Base-by-base conservation (phyloP, 1,284 basidiomycete species). In the Leccinum solheimii region DNA sequence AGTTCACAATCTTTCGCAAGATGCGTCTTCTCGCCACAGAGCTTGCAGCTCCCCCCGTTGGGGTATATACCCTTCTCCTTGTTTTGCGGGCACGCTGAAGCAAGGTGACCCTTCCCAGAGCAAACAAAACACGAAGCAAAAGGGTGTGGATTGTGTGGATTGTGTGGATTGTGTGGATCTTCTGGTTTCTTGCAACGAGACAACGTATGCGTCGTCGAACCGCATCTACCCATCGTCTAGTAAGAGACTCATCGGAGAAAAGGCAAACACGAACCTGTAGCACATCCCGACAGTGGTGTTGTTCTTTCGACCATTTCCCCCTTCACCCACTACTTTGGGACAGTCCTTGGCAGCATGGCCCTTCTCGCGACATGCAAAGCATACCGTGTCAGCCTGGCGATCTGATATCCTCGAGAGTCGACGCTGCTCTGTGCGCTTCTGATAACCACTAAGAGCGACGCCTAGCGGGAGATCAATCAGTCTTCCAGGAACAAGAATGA, bases 111-210 rank as follows among this genome's bases (percentile, higher is more conserved):
- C 43, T 64, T 71, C 5, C 81, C 82, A 2, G 85, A 86, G 72
- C 95, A 98, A 36, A 98, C 90, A 72, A 95, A 98, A 76, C 95
- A 98, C 1, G 90, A 93, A 0, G 95, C 95, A 70, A 86, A 95
- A 0, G 95, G 95, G 3, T 95, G 82, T 2, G 91, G 90, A 66
- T 91, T 82, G 14, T 72, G 70, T n/a, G 83, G 79, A 72, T 93
- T n/a, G 3, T 95, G 82, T 2, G 91, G 90, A 66, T 91, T 82
- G 14, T 72, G 70, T n/a, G 83, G 79, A 72, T 93, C 83, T 10
- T 81, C 78, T 1, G 84, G 81, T 67, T 87, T 86, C 62, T 81
- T 87, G 74, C 95, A 98, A 48, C 81, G 81, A 16, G 92, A 86
- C 3, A 98, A 82, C 10, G 83, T 90, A 68, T 98, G 95, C 62